phyloP scores from a whole-genome alignment of 2,329 filamentous ascomycete species.

The Colletotrichum sp. region DNA sequence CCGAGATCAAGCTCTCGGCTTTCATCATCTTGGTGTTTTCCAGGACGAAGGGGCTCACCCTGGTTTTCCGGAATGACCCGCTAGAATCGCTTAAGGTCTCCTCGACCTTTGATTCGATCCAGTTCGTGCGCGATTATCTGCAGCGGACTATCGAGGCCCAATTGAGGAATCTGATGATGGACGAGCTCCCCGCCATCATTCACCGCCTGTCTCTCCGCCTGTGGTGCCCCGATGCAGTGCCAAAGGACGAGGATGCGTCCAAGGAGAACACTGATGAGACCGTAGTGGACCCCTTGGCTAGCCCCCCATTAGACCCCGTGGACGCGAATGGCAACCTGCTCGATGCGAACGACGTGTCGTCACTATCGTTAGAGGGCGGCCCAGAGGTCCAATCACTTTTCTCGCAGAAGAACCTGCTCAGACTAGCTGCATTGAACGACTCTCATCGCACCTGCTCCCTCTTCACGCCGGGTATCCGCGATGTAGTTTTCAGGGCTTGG shows the following conservation, averaged over 20 bases:
- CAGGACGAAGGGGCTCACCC: conserved; percentile 92
- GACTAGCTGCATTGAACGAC: conserved; percentile 81
- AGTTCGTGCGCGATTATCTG: conserved; percentile 95
- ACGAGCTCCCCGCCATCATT: conserved; percentile 95
- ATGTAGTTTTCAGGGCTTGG: conserved; percentile 93
- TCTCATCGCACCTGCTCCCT: conserved; percentile 90
- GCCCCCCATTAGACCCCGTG: conserved; percentile 80
- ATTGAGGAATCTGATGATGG: conserved; percentile 93
- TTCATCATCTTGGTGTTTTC: conserved; percentile 99
- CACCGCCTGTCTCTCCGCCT: conserved; percentile 87
- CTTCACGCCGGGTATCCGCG: conserved; percentile 88
- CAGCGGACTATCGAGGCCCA: conserved; percentile 96
- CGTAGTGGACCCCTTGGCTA: conserved; percentile 80
- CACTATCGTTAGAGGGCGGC: conserved; percentile 78
- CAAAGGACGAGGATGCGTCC: conserved; percentile 63
- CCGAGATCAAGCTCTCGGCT: conserved; percentile 92
- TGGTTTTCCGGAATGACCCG: conserved; percentile 98
- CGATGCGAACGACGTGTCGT: conserved; percentile 76
- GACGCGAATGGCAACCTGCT: conserved; percentile 80
- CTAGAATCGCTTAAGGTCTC: conserved; percentile 98
- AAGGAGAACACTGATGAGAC: conserved; percentile 60
- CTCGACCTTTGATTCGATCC: conserved; percentile 98
- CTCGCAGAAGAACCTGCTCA: conserved; percentile 91
- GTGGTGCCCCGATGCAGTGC: conserved; percentile 87
- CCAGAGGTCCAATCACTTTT: conserved; percentile 88